A percentile compares a stretch with the other conserved stretches of the same genome.
Conservation (phyloP, 768 basidiomycete genomes). For the Lactarius trivialis region DNA sequence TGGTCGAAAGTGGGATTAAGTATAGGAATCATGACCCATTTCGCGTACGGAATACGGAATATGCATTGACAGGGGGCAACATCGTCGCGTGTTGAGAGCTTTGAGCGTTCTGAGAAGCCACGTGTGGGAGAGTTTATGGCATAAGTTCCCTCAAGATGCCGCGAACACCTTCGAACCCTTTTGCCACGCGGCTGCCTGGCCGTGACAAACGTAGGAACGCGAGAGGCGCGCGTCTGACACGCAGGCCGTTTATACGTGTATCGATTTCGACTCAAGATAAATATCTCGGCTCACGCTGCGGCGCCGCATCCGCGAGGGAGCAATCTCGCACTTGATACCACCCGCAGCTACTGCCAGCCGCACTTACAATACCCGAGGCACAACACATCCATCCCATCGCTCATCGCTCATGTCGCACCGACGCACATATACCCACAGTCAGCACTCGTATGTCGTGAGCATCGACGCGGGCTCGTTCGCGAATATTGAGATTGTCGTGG, state of each 20-base stretch:
- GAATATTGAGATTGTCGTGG: slow-evolving; percentile 15
- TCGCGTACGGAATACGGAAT: not conserved
- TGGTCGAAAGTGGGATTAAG: no score
- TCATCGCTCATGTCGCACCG: slow-evolving; percentile 4
- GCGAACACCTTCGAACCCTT: not conserved
- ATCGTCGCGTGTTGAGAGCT: slow-evolving; percentile 1
- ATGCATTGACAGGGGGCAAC: not conserved
- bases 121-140: not conserved
- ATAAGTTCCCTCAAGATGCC: not conserved
- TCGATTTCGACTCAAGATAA: slow-evolving; percentile 1
- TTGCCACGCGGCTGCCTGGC: slow-evolving; percentile 19
- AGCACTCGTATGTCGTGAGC: slow-evolving; percentile 15
- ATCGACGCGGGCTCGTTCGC: slow-evolving; percentile 14
- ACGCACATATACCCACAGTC: not conserved
- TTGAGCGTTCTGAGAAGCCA: not conserved
- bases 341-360: not conserved
- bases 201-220: slow-evolving; percentile 2
- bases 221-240: not conserved
- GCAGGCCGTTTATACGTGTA: slow-evolving; percentile 1
- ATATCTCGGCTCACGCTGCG: not conserved
- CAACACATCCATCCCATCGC: not conserved
- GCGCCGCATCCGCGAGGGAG: not conserved
- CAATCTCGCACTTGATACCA: not conserved
- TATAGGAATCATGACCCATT: not conserved
- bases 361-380: not conserved